phyloP scores from a whole-genome alignment of 2,329 filamentous ascomycete species.

The Aspergillus persii region DNA sequence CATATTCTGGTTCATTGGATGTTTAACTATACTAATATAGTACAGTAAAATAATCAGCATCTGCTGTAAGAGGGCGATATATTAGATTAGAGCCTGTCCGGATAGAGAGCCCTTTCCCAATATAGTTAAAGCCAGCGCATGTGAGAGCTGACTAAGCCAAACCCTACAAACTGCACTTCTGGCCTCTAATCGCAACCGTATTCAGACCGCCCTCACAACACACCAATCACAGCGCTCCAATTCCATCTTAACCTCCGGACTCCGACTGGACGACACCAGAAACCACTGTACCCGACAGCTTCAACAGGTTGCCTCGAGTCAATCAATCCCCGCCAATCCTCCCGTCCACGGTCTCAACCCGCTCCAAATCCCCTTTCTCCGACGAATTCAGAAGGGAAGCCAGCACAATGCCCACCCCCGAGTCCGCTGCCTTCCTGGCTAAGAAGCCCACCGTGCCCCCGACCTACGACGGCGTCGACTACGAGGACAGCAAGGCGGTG shows the following conservation, averaged over 20 bases:
- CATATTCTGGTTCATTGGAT: too few relatives aligned
- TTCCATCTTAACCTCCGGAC: constrained; percentile 15
- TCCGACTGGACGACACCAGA: constrained; percentile 10
- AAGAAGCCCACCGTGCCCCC: constrained; percentile 65
- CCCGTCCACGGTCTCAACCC: neutral
- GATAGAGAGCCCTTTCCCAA: too few relatives aligned
- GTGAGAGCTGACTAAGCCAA: neutral
- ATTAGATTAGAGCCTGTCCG: too few relatives aligned
- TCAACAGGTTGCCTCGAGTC: constrained; percentile 1
- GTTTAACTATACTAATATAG: too few relatives aligned
- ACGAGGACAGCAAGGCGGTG: constrained; percentile 61
- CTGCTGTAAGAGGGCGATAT: too few relatives aligned
- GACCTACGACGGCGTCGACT: constrained; percentile 66
- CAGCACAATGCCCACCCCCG: constrained; percentile 60
- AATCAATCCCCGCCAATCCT: neutral
- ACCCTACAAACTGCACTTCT: neutral
- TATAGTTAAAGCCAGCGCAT: too few relatives aligned
- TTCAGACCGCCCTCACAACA: constrained; percentile 18
- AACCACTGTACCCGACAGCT: constrained; percentile 4
- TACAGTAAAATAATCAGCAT: too few relatives aligned
- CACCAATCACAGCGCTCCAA: constrained; percentile 30
- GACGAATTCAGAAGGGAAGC: too few relatives aligned
- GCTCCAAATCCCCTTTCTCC: too few relatives aligned
- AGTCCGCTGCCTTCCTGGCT: constrained; percentile 62
- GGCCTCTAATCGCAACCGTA: neutral